Base-by-base conservation (phyloP, 2,329 filamentous ascomycete genomes). In the Aplosporella prunicola region DNA sequence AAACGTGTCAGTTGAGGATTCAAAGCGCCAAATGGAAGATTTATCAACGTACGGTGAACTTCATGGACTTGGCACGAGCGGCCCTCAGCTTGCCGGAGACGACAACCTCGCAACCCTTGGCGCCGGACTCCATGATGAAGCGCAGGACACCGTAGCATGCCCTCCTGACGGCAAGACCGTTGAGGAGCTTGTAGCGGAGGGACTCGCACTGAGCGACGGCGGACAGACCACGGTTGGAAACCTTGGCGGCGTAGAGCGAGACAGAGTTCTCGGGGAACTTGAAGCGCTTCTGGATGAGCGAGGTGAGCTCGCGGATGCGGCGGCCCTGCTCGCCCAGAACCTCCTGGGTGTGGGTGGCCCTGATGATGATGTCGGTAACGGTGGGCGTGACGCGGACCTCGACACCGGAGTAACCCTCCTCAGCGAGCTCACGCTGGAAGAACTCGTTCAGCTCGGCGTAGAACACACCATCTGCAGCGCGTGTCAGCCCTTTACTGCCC, bases 401-500 rank as follows among this genome's bases (percentile, higher is more conserved):
- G 68, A 98, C 91, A 68, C 91, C 91, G 42, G 91, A 98, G 81
- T 98, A 98, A 61, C 91, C 91, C 76, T 98, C 93, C 81, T 98
- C 91, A 66, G 91, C 91, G 67, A 98, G 78, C 76, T 98, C 91
- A 71, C 91, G 89, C 80, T 96, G 91, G 86, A 98, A 98, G 83
- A 98, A 98, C 77, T 98, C 91, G 82, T 98, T 98, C 71, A 98
- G 76, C 76, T 98, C 91, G 76, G 91, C 91, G 73, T 95, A 98
- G 85, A 98, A 98, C 64, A 98, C 91, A 81, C 91, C 91, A 72
- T 98, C 91, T 65, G 51, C 47, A 40, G 17, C 27, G 33, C 22
- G 17, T 13, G 37, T 39, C 37, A 39, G 37, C 31, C 13, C 20
- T 25, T n/a, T 33, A 26, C 24, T 24, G 28, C 16, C 14, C 22